Evolutionary conservation across 2,329 filamentous ascomycete species (phyloP).

Genomic region (Talaromyces verruculosus): DNA sequence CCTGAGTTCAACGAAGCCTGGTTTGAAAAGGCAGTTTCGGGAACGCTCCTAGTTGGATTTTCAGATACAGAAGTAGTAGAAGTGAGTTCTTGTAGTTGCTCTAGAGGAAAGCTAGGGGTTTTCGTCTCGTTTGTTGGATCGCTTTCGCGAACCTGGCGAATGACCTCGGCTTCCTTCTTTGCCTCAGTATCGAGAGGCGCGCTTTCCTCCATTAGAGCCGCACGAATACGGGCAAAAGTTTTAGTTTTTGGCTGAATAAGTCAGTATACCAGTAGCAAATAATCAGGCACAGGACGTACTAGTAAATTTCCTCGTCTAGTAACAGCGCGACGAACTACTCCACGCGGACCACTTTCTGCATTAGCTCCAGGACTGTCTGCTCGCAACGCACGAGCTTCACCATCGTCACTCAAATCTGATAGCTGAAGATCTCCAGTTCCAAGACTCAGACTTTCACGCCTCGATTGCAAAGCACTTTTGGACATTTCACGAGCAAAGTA

Average conservation of each 20-base stretch:
- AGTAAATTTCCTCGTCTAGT: constrained; percentile 85
- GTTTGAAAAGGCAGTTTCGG: constrained; percentile 71
- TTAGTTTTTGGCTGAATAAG: constrained; percentile 81
- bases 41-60: constrained; percentile 29
- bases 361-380: constrained; percentile 49
- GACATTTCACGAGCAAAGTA: constrained; percentile 57
- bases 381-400: constrained; percentile 53
- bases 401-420: constrained; percentile 73
- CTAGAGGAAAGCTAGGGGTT: constrained; percentile 46
- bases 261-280: constrained; percentile 17
- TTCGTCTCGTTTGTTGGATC: constrained; percentile 62
- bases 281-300: constrained; percentile 52
- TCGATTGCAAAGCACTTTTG: constrained; percentile 53
- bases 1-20: constrained; percentile 71
- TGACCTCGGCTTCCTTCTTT: constrained; percentile 88
- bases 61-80: constrained; percentile 43
- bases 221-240: constrained; percentile 88
- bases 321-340: constrained; percentile 78
- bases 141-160: constrained; percentile 89
- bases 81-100: constrained; percentile 20
- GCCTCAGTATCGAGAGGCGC: constrained; percentile 86
- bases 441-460: constrained; percentile 85
- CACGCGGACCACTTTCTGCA: constrained; percentile 63
- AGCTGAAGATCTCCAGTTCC: constrained; percentile 87
- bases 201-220: constrained; percentile 82